Conservation (phyloP, 208 protist genomes). For the Trypanosoma boissoni region DNA sequence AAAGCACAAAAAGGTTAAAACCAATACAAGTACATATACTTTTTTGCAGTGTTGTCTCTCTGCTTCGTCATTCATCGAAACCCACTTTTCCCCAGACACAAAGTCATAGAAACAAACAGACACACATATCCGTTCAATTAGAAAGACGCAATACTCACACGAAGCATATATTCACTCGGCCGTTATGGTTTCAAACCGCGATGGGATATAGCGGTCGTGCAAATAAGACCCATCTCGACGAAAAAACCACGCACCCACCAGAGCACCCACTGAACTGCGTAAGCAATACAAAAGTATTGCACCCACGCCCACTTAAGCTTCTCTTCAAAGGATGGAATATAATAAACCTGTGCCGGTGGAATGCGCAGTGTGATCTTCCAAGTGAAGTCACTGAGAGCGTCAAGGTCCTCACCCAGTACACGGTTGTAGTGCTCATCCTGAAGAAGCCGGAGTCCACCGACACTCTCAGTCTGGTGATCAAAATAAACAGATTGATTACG, state of each 20-base stretch:
- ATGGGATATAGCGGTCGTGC: conserved; percentile 53
- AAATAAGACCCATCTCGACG: conserved; percentile 49
- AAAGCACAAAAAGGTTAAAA: too few relatives aligned
- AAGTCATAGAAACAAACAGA: conserved; percentile 5
- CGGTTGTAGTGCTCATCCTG: conserved; percentile 20
- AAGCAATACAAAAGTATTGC: conserved; percentile 80
- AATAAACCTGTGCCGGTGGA: conserved; percentile 40
- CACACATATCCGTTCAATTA: conserved; percentile 4
- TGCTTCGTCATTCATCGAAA: background rate
- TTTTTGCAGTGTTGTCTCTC: background rate
- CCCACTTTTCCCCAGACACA: background rate
- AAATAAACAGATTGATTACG: conserved; percentile 62
- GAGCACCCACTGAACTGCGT: conserved; percentile 65
- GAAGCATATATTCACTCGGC: background rate
- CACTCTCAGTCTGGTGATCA: conserved; percentile 28
- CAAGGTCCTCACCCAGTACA: conserved; percentile 56
- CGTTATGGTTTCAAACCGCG: conserved; percentile 11
- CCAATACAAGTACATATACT: too few relatives aligned
- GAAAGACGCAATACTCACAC: background rate
- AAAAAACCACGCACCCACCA: conserved; percentile 66
- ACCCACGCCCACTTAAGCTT: conserved; percentile 82
- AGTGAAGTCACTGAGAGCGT: conserved; percentile 62
- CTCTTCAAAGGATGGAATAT: conserved; percentile 64
- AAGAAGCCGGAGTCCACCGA: conserved; percentile 52
- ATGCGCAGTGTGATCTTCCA: conserved; percentile 65